Percentiles rank a stretch among this genome's conserved stretches.
Conservation (phyloP, 1,139 yeast species). For the Waltiozyma sp. region DNA sequence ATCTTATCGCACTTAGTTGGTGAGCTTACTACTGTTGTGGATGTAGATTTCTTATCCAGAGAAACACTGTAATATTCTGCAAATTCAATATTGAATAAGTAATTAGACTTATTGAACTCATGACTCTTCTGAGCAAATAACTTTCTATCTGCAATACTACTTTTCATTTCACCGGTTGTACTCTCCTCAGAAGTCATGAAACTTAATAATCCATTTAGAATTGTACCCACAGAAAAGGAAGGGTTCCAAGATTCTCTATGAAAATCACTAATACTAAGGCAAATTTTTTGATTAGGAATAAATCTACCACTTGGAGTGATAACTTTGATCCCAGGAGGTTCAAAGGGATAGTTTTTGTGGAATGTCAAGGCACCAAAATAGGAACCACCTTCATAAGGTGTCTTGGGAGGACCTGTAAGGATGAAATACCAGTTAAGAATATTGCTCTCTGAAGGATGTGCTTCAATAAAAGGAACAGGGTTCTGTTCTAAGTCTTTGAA, state of each 20-base stretch:
- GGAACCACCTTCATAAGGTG: slow-evolving; percentile 66
- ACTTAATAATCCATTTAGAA: slow-evolving; percentile 58
- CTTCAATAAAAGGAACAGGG: slow-evolving; percentile 58
- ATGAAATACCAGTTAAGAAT: slow-evolving; percentile 67
- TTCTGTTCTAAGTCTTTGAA: slow-evolving; percentile 46
- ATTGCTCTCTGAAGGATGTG: slow-evolving; percentile 58
- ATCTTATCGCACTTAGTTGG: slow-evolving; percentile 5
- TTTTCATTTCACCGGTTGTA: slow-evolving; percentile 10
- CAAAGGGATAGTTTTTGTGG: slow-evolving; percentile 66
- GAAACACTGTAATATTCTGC: slow-evolving; percentile 40
- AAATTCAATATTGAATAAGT: slow-evolving; percentile 47
- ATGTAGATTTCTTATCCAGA: slow-evolving; percentile 4
- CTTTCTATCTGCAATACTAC: slow-evolving; percentile 3
- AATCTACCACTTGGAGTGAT: slow-evolving; percentile 63
- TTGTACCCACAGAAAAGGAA: slow-evolving; percentile 70
- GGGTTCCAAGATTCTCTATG: slow-evolving; percentile 86
- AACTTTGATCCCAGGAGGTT: slow-evolving; percentile 70
- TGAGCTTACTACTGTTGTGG: too few relatives aligned
- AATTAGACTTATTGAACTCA: slow-evolving; percentile 17
- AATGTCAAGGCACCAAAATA: slow-evolving; percentile 65
- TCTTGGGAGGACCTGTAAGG: slow-evolving; percentile 65
- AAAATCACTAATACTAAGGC: slow-evolving; percentile 39
- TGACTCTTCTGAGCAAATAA: slow-evolving; percentile 5
- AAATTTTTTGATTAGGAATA: slow-evolving; percentile 29
- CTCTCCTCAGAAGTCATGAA: slow-evolving; percentile 36